phyloP scores from a whole-genome alignment of 108 stramenopile species.

The Schizochytrium sp. region DNA sequence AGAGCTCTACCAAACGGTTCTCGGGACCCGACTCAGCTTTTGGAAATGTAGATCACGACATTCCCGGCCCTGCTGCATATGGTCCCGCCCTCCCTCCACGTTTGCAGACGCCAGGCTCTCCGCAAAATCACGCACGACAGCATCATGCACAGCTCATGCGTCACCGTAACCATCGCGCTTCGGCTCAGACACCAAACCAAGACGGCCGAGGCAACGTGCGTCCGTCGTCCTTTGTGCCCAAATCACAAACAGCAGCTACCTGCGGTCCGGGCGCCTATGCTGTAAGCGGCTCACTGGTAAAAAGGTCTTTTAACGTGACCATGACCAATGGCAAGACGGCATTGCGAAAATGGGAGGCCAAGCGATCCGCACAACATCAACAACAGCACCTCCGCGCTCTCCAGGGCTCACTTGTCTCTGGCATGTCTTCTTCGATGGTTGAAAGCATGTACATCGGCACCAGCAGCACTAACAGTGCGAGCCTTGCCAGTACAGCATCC shows the following conservation, averaged over 20 bases:
- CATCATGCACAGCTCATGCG: too few species aligned
- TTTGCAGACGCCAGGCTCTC: not conserved
- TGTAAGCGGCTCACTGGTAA: not conserved
- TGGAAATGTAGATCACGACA: not conserved
- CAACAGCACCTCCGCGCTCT: not conserved
- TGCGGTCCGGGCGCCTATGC: not conserved
- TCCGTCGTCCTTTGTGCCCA: not conserved
- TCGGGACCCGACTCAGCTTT: not conserved
- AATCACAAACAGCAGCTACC: not conserved
- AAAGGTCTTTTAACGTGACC: not conserved
- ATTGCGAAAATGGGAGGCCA: not conserved
- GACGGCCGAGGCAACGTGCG: not conserved
- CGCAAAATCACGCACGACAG: not conserved
- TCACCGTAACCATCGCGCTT: too few species aligned
- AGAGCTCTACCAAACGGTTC: not conserved
- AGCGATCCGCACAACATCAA: not conserved
- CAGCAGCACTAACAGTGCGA: too few species aligned
- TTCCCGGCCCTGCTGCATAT: not conserved
- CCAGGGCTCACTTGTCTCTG: not conserved
- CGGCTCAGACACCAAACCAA: too few species aligned
- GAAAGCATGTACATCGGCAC: not conserved
- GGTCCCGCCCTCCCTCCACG: not conserved
- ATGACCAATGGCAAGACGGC: not conserved
- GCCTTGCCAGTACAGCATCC: too few species aligned
- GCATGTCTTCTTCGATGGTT: not conserved